phyloP scores from a whole-genome alignment of 1,284 basidiomycete species.

The Coriolopsis trogii region DNA sequence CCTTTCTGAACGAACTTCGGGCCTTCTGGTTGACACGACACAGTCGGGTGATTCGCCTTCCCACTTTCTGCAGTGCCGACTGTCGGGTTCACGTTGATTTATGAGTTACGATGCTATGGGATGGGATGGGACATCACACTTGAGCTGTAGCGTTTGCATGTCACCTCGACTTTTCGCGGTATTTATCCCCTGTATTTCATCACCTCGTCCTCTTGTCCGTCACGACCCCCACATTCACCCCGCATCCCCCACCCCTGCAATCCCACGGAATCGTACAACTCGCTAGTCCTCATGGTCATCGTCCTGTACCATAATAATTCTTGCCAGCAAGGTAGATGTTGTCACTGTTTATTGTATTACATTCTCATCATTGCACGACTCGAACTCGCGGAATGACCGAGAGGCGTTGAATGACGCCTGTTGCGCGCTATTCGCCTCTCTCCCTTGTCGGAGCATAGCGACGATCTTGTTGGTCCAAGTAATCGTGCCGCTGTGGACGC shows the following conservation, averaged over 20 bases:
- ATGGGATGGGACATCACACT: slow-evolving; percentile 11
- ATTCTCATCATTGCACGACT: too few relatives aligned
- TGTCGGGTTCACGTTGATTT: slow-evolving; percentile 12
- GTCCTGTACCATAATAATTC: slow-evolving; percentile 22
- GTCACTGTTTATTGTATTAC: slow-evolving; percentile 1
- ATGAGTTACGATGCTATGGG: slow-evolving; percentile 8
- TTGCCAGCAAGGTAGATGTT: slow-evolving; percentile 20
- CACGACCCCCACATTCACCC: neutral
- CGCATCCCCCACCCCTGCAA: neutral
- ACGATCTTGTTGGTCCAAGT: slow-evolving; percentile 21
- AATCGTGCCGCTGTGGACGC: slow-evolving; percentile 5
- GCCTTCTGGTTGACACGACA: neutral
- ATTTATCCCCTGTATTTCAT: slow-evolving; percentile 26
- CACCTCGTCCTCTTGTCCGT: neutral
- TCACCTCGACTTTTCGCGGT: slow-evolving; percentile 9
- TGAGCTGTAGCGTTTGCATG: slow-evolving; percentile 4
- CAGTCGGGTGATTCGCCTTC: neutral
- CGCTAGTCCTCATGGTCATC: slow-evolving; percentile 18
- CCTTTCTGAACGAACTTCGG: slow-evolving; percentile 10
- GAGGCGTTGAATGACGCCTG: too few relatives aligned
- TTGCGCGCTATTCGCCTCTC: neutral
- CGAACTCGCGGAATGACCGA: too few relatives aligned
- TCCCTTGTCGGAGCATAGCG: too few relatives aligned
- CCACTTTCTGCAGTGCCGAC: too few relatives aligned
- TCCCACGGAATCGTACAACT: slow-evolving; percentile 20